A percentile compares a stretch with the other conserved stretches of the same genome.
Conservation (phyloP, 495 filamentous ascomycete genomes). For the Aspergillus carlsbadensis region DNA sequence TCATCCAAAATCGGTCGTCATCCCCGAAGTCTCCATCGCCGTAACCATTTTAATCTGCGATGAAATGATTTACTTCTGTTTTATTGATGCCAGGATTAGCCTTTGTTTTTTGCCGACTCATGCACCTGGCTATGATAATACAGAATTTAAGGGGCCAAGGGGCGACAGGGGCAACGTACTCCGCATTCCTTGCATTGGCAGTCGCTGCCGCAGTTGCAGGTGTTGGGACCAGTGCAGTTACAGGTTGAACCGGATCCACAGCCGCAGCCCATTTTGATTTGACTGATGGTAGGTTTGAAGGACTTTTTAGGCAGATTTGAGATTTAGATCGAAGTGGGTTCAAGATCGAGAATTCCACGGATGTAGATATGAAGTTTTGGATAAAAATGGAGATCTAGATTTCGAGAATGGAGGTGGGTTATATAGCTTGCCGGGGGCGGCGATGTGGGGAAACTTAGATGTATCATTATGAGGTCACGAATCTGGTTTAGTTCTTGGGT, state of each 20-base stretch:
- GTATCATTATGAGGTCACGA: constrained; percentile 28
- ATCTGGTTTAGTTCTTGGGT: background rate
- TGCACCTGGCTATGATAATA: too few relatives aligned
- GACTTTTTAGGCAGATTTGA: background rate
- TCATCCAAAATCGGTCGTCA: too few relatives aligned
- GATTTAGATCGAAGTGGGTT: background rate
- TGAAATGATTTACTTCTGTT: background rate
- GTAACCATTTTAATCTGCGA: background rate
- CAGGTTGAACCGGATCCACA: constrained; percentile 39
- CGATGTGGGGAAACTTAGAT: constrained; percentile 6
- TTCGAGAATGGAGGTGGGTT: background rate
- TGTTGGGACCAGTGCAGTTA: constrained; percentile 34
- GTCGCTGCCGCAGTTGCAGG: constrained; percentile 38
- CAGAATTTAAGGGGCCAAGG: background rate
- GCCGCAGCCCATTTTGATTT: constrained; percentile 35
- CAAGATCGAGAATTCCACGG: background rate
- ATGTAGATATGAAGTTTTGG: background rate
- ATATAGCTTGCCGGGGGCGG: constrained; percentile 6
- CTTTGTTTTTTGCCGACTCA: too few relatives aligned
- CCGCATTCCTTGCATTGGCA: constrained; percentile 48
- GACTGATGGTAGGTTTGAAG: background rate
- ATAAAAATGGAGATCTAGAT: background rate
- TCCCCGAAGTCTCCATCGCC: too few relatives aligned
- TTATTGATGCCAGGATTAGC: background rate
- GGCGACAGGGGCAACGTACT: constrained; percentile 31